Conservation (phyloP, 805 yeast species). For the Wickerhamomyces rabaulensis region DNA sequence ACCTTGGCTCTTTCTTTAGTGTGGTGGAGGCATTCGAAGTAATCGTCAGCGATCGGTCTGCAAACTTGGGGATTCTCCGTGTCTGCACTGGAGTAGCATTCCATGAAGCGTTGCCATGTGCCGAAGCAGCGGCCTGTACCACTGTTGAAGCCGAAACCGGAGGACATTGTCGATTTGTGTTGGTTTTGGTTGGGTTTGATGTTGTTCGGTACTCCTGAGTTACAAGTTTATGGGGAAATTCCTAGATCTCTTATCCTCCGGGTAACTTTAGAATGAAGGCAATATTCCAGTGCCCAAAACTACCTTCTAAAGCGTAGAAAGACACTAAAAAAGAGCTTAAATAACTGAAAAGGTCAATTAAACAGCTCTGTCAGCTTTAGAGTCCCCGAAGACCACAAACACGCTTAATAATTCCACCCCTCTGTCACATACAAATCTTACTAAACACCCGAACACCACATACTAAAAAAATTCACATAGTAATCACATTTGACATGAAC, state of each 20-base stretch:
- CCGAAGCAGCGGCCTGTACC: conserved; percentile 43
- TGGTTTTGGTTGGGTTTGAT: not conserved
- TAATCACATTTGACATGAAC: not conserved
- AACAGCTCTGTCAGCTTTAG: too few species aligned
- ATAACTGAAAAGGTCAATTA: too few species aligned
- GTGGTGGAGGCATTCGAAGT: conserved; percentile 46
- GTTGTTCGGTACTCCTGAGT: not conserved
- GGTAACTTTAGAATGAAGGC: not conserved
- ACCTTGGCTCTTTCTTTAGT: conserved; percentile 33
- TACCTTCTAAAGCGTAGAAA: too few species aligned
- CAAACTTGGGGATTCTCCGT: conserved; percentile 34
- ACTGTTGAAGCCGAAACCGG: conserved; percentile 36
- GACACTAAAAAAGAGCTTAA: too few species aligned
- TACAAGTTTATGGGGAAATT: not conserved
- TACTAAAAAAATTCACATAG: not conserved
- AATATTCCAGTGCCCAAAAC: too few species aligned
- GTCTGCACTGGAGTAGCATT: conserved; percentile 37
- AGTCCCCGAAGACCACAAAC: too few species aligned
- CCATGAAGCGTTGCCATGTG: conserved; percentile 39
- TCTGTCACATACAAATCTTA: not conserved
- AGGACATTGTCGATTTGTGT: conserved; percentile 23
- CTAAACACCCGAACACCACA: conserved; percentile 4
- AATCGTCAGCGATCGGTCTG: conserved; percentile 38
- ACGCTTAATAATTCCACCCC: too few species aligned
- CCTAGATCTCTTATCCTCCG: not conserved